Evolutionary conservation across 148 eudicot genomes (phyloP).

Genomic region (Fagopyrum tataricum): DNA sequence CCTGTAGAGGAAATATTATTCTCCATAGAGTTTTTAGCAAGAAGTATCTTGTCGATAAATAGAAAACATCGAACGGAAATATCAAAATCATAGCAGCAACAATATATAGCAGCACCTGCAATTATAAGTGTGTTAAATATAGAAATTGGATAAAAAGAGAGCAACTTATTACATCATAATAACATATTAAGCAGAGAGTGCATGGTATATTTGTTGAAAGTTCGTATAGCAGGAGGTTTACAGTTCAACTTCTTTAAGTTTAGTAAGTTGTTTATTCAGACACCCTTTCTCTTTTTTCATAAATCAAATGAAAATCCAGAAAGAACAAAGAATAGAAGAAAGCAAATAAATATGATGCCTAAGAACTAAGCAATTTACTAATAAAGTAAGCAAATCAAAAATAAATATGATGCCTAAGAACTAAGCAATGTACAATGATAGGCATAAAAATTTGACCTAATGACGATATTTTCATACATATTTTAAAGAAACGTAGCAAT

Average conservation of each 20-base stretch:
- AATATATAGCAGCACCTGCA: constrained; percentile 85
- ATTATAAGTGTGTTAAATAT: neutral
- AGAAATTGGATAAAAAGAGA: neutral
- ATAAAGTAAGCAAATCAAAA: neutral
- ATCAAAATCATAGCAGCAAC: constrained; percentile 62
- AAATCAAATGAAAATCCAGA: neutral
- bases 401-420: neutral
- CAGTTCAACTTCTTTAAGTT: neutral
- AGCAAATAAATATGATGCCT: neutral
- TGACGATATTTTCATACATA: neutral
- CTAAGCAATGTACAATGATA: neutral
- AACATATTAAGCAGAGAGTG: neutral
- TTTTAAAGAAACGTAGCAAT: neutral
- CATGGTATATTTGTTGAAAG: neutral
- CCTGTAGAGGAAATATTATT: constrained; percentile 93
- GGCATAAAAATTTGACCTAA: neutral
- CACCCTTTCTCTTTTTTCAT: neutral
- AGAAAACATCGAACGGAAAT: constrained; percentile 89
- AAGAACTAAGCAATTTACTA: neutral
- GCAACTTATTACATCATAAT: neutral
- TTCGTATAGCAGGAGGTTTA: neutral
- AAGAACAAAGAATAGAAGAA: neutral
- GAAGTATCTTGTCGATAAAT: constrained; percentile 81
- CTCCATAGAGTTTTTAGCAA: constrained; percentile 88
- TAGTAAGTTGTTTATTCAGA: neutral